These are phyloP conservation scores for Otatea glauca DNA, from an alignment of 176 grass and related monocot genomes.

Conservation along the genomic window DNA sequence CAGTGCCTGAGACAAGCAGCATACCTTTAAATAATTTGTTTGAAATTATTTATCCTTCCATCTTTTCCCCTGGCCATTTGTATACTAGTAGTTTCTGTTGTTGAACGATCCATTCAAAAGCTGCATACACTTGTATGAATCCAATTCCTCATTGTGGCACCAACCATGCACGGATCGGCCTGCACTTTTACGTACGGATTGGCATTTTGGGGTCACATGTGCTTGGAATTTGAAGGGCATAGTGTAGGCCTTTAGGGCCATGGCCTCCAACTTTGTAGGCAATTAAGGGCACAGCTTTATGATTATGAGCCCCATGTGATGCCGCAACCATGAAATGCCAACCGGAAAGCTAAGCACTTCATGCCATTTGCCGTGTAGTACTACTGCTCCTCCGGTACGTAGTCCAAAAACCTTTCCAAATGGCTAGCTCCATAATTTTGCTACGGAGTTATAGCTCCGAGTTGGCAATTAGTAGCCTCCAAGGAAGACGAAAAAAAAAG, in stretches of 20 bases:
- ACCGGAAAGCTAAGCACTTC: constrained; percentile 7
- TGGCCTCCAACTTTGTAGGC: background rate
- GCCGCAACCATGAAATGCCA: background rate
- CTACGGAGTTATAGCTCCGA: background rate
- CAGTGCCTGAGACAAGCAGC: background rate
- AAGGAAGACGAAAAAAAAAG: no score
- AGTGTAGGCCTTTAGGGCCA: constrained; percentile 1
- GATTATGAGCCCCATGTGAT: constrained; percentile 3
- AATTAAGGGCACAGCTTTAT: background rate
- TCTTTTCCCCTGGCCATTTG: background rate
- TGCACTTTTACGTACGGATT: background rate
- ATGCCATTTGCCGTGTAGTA: background rate
- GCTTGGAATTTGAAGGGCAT: constrained; percentile 20
- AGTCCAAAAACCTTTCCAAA: background rate
- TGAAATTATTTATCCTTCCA: no score
- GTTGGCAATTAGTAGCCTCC: background rate
- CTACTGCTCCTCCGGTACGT: background rate
- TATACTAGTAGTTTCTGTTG: background rate
- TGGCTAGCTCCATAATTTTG: background rate
- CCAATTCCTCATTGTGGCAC: background rate
- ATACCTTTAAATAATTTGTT: background rate
- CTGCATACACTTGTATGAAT: background rate
- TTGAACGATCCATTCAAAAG: background rate
- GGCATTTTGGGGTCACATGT: constrained; percentile 11
- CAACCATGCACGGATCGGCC: background rate